These are phyloP conservation scores for Suhomyces wounanorum DNA, from an alignment of 1,139 yeast species.

Conservation along the genomic window DNA sequence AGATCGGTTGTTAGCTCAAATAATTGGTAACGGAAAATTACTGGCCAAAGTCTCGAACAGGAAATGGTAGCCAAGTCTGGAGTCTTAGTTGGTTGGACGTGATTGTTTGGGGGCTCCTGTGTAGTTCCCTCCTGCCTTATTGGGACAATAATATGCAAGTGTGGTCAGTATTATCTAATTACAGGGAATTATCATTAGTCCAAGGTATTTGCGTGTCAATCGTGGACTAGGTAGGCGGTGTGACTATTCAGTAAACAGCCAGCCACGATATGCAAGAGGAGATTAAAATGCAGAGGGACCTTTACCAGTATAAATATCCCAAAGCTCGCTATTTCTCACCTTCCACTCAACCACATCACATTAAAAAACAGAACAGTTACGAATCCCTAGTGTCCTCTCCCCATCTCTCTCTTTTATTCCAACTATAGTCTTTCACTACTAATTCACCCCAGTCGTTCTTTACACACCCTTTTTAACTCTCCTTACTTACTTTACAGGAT, in stretches of 20 bases:
- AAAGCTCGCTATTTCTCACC: not conserved
- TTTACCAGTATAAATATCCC: not conserved
- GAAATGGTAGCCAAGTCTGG: not conserved
- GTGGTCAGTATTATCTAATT: not conserved
- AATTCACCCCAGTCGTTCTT: constrained; percentile 23
- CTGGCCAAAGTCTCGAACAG: not conserved
- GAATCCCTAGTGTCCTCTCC: constrained; percentile 14
- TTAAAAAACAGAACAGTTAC: constrained; percentile 3
- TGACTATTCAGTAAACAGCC: not conserved
- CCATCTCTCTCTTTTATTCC: constrained; percentile 15
- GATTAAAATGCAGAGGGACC: not conserved
- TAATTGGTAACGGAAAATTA: not conserved
- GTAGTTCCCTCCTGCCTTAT: not conserved
- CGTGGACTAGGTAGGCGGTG: too few relatives aligned
- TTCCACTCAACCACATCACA: constrained; percentile 5
- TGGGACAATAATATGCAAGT: not conserved
- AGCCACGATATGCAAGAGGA: not conserved
- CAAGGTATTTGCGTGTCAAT: not conserved
- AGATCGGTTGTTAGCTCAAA: not conserved
- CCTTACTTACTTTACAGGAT: constrained; percentile 6
- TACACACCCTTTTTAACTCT: constrained; percentile 2
- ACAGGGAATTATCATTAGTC: not conserved
- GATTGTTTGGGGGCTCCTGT: not conserved
- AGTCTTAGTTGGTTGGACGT: not conserved
- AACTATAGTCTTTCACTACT: constrained; percentile 17